Evolutionary conservation across 2,329 filamentous ascomycete genomes (phyloP).

Genomic region (Diaporthe sp.): DNA sequence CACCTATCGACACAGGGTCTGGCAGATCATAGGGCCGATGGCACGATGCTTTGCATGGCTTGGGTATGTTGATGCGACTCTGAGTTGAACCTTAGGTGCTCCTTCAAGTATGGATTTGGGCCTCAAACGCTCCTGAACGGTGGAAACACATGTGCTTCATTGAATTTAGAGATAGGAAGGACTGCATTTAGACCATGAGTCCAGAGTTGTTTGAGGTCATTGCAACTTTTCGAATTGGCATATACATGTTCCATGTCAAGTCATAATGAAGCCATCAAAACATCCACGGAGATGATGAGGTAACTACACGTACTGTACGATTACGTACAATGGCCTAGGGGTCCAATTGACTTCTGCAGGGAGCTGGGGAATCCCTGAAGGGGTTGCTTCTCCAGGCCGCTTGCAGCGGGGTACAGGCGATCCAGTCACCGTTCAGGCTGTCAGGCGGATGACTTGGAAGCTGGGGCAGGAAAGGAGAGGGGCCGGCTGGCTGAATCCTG

Average conservation of each 20-base stretch:
- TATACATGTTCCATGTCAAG: not conserved
- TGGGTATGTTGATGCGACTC: not conserved
- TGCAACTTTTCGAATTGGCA: not conserved
- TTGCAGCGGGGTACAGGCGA: conserved; percentile 1
- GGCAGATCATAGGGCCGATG: not conserved
- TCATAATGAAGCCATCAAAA: not conserved
- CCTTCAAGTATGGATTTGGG: not conserved
- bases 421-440: not conserved
- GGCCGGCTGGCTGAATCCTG: not conserved
- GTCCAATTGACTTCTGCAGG: conserved; percentile 9
- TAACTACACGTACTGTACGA: not conserved
- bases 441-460: not conserved
- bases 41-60: not conserved
- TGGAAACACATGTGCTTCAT: not conserved
- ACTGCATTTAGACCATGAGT: not conserved
- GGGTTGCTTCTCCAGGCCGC: not conserved
- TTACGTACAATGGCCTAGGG: conserved; percentile 21
- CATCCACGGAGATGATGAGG: not conserved
- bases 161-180: not conserved
- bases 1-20: not conserved
- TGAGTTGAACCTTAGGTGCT: not conserved
- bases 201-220: not conserved
- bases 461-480: not conserved
- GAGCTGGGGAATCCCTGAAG: conserved; percentile 22
- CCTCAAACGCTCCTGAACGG: not conserved